These are phyloP conservation scores for Oryza meyeriana DNA, from an alignment of 176 grass and related monocot species.

Conservation along the genomic window DNA sequence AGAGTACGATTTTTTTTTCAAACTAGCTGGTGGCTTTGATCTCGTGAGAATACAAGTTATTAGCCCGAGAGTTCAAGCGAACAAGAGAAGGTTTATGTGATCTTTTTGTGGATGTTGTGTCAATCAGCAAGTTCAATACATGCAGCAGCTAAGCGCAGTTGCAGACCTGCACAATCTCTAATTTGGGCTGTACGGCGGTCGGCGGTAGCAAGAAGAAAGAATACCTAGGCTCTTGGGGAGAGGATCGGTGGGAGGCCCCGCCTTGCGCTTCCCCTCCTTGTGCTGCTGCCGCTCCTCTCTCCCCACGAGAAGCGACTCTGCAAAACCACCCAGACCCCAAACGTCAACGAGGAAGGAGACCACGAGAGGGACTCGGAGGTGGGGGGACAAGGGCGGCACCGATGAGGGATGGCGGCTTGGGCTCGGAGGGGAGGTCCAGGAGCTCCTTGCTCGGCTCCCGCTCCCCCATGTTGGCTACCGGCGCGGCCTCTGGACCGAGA, in stretches of 20 bases:
- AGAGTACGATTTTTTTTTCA: background rate
- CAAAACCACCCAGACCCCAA: background rate
- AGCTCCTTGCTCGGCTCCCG: constrained; percentile 58
- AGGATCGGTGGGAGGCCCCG: constrained; percentile 16
- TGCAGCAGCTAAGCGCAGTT: background rate
- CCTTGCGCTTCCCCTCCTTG: constrained; percentile 22
- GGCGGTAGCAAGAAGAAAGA: background rate
- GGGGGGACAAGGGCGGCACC: background rate
- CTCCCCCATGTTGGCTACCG: constrained; percentile 37
- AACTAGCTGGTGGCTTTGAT: background rate
- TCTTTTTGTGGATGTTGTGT: background rate
- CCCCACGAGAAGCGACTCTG: constrained; percentile 49
- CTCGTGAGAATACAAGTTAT: too few relatives aligned
- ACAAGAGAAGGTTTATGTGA: constrained; percentile 9
- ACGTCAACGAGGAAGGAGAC: background rate
- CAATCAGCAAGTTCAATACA: background rate
- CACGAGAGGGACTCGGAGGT: background rate
- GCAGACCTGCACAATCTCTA: background rate
- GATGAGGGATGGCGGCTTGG: constrained; percentile 41
- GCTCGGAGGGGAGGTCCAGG: constrained; percentile 44
- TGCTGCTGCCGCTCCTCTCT: constrained; percentile 13
- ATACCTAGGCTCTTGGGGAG: constrained; percentile 69
- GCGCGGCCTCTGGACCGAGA: background rate
- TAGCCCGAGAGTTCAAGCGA: background rate
- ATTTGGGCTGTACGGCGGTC: background rate